Evolutionary conservation across 306 rosid genomes (phyloP), one percentile per base, ranked within the genome.

Genomic region (Fragaria iinumae): DNA sequence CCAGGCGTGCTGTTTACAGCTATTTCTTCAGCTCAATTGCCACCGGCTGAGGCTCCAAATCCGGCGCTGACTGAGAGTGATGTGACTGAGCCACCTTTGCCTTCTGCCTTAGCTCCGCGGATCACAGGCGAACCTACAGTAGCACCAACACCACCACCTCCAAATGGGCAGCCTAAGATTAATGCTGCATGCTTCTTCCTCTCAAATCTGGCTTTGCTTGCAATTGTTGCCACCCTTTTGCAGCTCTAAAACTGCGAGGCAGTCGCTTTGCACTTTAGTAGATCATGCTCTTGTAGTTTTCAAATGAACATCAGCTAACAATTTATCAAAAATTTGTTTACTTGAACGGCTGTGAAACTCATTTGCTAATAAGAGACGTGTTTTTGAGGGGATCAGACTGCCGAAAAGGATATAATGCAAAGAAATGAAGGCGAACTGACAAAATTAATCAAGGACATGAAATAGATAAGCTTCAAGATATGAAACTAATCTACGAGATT

Each of bases 1-100:
- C 82, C 96, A 25, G 98, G 89, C 18, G 74, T 44, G 72, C 91
- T 96, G 69, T 11, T 71, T 10, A 0, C 6, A n/a, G 1, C 79
- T 71, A 34, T 92, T 47, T 7, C 83, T 45, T 0, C 60, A 1
- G 13, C 0, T 0, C 70, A 20, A 38, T 2, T 87, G 80, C 98
- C 99, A 44, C 93, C 99, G 27, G 87, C 88, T 18, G 77, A 3
- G 79, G 88, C 97, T 78, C 96, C 98, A 8, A 74, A 76, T 65
- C 93, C 91, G 4, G 59, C 84, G 79, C 85, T 96, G 53, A 71
- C 77, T 7, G 77, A 34, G 20, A 16, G 49, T 4, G 96, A 91
- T 76, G 91, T 96, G 72, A 3, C 2, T 1, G 98, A 96, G 86
- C 55, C 92, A 41, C 89, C 99, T 79, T 69, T 92, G 83, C 98